phyloP scores from a whole-genome alignment of 225 moss, liverwort and hornwort species.

The Rhytidiadelphus loreus region DNA sequence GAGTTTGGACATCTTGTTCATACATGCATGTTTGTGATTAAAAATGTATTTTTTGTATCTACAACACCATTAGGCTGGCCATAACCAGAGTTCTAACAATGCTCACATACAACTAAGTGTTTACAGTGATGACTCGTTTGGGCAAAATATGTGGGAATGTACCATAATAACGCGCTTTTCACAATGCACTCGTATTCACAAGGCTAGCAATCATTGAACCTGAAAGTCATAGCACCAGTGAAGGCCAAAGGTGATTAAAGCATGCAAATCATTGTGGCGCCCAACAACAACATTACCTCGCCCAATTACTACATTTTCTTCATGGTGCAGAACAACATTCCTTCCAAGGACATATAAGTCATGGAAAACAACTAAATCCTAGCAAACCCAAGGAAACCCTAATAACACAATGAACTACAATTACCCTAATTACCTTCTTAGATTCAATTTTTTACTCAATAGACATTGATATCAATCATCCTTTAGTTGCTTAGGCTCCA shows the following conservation, averaged over 20 bases:
- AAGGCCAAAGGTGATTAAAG: slow-evolving; percentile 12
- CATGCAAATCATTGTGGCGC: slow-evolving; percentile 32
- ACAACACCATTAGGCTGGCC: neutral
- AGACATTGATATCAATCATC: neutral
- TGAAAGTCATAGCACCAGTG: slow-evolving; percentile 33
- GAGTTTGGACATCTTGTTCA: neutral
- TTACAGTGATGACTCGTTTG: neutral
- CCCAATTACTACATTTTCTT: slow-evolving; percentile 59
- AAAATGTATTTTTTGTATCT: neutral
- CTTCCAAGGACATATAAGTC: slow-evolving; percentile 48
- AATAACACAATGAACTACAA: neutral
- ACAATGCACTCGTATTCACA: slow-evolving; percentile 64
- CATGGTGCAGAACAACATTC: slow-evolving; percentile 56
- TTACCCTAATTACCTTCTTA: neutral
- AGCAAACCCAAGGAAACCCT: neutral
- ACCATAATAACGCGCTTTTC: slow-evolving; percentile 49
- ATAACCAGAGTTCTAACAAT: neutral
- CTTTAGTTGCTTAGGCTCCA: neutral
- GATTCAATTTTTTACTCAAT: neutral
- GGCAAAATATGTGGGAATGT: slow-evolving; percentile 20
- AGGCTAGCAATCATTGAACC: slow-evolving; percentile 47
- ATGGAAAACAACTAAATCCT: slow-evolving; percentile 7
- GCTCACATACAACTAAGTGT: neutral
- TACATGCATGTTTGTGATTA: neutral
- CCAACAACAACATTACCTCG: slow-evolving; percentile 36